Percentiles rank a stretch among this genome's conserved stretches.
phyloP scores from a whole-genome alignment of 371 early-diverging fungal species.

The Rhizopus stolonifer region DNA sequence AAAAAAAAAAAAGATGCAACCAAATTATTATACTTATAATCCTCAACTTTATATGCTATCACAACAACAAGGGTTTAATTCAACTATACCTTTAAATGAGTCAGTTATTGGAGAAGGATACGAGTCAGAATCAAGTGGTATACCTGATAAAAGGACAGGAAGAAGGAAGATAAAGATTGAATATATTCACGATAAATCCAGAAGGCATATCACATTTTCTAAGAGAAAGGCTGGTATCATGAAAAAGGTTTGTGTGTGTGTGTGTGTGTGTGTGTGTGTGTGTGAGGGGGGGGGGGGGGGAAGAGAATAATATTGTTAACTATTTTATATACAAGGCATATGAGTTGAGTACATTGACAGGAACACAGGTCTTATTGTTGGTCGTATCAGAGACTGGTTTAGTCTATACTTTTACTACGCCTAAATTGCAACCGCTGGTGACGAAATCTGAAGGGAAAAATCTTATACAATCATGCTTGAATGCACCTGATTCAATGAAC shows the following conservation, averaged over 20 bases:
- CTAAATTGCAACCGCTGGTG: constrained; percentile 92
- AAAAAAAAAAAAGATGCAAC: background rate
- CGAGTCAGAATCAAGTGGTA: constrained; percentile 37
- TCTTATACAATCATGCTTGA: constrained; percentile 90
- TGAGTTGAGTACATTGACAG: constrained; percentile 94
- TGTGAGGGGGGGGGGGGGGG: too few species aligned
- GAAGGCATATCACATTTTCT: constrained; percentile 93
- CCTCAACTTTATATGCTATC: background rate
- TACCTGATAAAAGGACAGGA: constrained; percentile 63
- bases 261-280: too few species aligned
- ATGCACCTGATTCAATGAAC: constrained; percentile 65
- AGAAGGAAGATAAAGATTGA: constrained; percentile 93
- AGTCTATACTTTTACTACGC: constrained; percentile 97
- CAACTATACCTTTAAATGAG: background rate
- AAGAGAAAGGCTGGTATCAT: constrained; percentile 97
- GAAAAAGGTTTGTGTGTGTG: constrained; percentile 76
- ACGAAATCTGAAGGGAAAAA: constrained; percentile 89
- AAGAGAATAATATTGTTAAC: background rate
- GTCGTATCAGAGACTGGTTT: constrained; percentile 96
- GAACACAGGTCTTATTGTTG: constrained; percentile 92
- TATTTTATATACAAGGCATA: constrained; percentile 65
- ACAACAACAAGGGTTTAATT: background rate
- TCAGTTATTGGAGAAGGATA: constrained; percentile 18
- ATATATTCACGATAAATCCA: constrained; percentile 89
- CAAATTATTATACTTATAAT: background rate